Evolutionary conservation across 2,329 filamentous ascomycete species (phyloP).

Genomic region (Alternaria atra): DNA sequence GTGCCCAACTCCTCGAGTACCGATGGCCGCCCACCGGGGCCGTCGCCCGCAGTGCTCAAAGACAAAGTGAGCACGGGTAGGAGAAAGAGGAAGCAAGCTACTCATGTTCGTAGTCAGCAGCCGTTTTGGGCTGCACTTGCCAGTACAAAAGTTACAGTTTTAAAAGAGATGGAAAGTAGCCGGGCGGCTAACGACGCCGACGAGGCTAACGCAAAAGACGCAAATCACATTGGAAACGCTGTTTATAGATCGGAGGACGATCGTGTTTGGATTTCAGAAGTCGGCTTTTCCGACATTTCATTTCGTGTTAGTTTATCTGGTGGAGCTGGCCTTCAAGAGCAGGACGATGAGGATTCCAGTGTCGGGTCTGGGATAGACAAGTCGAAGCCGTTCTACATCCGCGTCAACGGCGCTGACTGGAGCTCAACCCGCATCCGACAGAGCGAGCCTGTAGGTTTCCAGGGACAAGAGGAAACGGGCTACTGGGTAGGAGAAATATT

Average conservation of each 20-base stretch:
- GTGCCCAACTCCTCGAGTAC: conserved; percentile 54
- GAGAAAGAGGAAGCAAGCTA: conserved; percentile 89
- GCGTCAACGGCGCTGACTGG: conserved; percentile 82
- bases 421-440: conserved; percentile 75
- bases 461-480: conserved; percentile 57
- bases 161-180: conserved; percentile 80
- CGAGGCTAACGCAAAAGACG: conserved; percentile 77
- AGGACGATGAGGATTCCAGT: conserved; percentile 50
- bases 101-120: conserved; percentile 87
- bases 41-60: conserved; percentile 61
- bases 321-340: conserved; percentile 51
- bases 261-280: conserved; percentile 82
- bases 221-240: conserved; percentile 79
- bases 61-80: conserved; percentile 74
- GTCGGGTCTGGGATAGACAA: conserved; percentile 66
- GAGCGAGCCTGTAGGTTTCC: conserved; percentile 57
- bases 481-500: conserved; percentile 76
- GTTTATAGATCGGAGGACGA: conserved; percentile 74
- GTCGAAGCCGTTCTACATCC: conserved; percentile 79
- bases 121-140: conserved; percentile 94
- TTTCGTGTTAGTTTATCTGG: conserved; percentile 76
- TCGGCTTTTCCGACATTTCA: conserved; percentile 79
- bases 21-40: conserved; percentile 61
- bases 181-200: conserved; percentile 76
- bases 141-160: conserved; percentile 95